Conservation (phyloP, 805 yeast species). For the Ogataea salicorniae region DNA sequence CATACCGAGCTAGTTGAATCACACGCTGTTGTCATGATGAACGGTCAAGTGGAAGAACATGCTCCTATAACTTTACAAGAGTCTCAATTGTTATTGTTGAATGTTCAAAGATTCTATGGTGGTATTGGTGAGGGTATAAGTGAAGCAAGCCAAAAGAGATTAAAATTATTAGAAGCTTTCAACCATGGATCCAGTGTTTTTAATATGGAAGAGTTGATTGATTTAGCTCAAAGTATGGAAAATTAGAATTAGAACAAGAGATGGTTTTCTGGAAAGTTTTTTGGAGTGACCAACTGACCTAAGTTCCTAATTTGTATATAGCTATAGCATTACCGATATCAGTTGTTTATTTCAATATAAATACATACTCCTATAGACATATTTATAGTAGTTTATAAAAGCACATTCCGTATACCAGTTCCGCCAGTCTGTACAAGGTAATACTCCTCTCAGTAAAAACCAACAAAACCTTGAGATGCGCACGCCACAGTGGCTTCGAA, state of each 20-base stretch:
- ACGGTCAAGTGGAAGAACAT: slow-evolving; percentile 75
- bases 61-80: slow-evolving; percentile 63
- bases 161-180: slow-evolving; percentile 58
- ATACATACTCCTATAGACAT: too few species aligned
- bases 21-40: slow-evolving; percentile 72
- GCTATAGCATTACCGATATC: too few species aligned
- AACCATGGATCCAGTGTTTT: slow-evolving; percentile 66
- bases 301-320: too few species aligned
- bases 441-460: too few species aligned
- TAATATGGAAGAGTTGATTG: slow-evolving; percentile 59
- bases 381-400: too few species aligned
- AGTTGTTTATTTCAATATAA: too few species aligned
- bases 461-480: too few species aligned
- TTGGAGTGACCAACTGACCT: too few species aligned
- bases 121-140: slow-evolving; percentile 46
- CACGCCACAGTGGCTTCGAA: too few species aligned
- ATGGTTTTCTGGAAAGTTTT: slow-evolving; percentile 1
- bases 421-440: too few species aligned
- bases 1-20: slow-evolving; percentile 67
- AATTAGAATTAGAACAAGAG: slow-evolving; percentile 13
- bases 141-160: slow-evolving; percentile 41
- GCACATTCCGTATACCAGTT: too few species aligned
- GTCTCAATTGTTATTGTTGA: slow-evolving; percentile 69
- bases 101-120: slow-evolving; percentile 80
- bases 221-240: slow-evolving; percentile 71